Evolutionary conservation across 164 flowering plant genomes (phyloP), one percentile per base, ranked within the genome.

Genomic region (Amborella trichopoda): DNA sequence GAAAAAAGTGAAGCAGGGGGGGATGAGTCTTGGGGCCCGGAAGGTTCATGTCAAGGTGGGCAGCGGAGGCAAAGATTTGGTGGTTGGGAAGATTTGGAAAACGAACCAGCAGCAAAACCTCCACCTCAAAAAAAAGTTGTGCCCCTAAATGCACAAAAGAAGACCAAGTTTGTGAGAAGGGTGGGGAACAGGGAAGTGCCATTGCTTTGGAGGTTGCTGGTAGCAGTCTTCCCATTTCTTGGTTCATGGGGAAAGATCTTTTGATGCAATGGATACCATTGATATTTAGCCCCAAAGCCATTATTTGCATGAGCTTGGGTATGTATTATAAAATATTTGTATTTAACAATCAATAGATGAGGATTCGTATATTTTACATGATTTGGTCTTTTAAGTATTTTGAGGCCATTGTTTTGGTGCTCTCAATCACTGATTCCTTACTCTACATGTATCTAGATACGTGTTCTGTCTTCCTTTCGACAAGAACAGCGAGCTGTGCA

Each of bases 71-170:
- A 69, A 5, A 63, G 53, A 45, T 80, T 79, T 60, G 87, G 95
- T 36, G 98, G 98, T 28, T 90, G 98, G 98, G 98, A 86, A 45
- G 90, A 79, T 36, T 57, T 90, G 47, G 84, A 79, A 59, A 49
- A 28, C 5, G 54, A 51, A 26, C 33, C 63, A 52, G 44, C 47
- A 11, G 48, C 6, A 17, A 52, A 28, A 45, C 55, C 48, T 55
- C 32, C 63, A n/a, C 33, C 53, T 48, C 40, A 26, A 50, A 39
- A 30, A 34, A 21, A 17, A 19, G 62, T 46, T 21, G 46, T 46
- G 24, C 21, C 41, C 6, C 26, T 20, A 44, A 21, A 41, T 16
- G 24, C 32, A 42, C 53, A 61, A 51, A 51, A 53, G 53, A 53
- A 50, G 39, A 64, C 63, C 12, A 80, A 65, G 58, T 44, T 68